phyloP scores from a whole-genome alignment of 352 stramenopile species.

The Phytophthora brassicae region DNA sequence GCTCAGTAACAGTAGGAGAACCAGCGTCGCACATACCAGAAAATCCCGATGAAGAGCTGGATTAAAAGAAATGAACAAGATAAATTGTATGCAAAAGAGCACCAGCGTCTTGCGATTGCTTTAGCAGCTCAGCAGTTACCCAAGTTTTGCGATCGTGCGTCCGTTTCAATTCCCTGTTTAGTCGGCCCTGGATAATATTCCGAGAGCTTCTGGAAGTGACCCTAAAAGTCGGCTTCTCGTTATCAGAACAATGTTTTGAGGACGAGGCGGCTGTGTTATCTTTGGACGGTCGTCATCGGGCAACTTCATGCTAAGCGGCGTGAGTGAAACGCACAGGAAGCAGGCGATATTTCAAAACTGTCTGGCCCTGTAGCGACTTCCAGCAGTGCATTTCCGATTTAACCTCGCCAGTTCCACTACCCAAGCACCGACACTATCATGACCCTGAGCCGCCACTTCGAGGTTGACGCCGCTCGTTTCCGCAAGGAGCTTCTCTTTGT shows the following conservation, averaged over 20 bases:
- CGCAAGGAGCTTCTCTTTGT: constrained; percentile 36
- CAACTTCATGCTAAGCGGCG: background rate
- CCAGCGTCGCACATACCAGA: constrained; percentile 5
- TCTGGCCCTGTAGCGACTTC: background rate
- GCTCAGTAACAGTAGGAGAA: constrained; percentile 6
- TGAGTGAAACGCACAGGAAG: constrained; percentile 9
- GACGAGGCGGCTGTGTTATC: constrained; percentile 2
- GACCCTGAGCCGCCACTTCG: constrained; percentile 17
- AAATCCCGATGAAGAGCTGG: constrained; percentile 2
- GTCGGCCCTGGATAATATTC: background rate
- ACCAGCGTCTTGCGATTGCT: too few relatives aligned
- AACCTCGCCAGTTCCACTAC: constrained; percentile 8
- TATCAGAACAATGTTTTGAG: too few relatives aligned
- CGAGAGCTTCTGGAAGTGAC: too few relatives aligned
- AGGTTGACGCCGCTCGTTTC: constrained; percentile 27
- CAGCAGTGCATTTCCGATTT: constrained; percentile 18
- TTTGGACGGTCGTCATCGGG: constrained; percentile 24
- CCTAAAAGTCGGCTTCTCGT: too few relatives aligned
- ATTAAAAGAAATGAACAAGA: background rate
- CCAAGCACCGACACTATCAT: constrained; percentile 19
- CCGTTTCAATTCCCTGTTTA: constrained; percentile 9
- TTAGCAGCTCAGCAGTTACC: too few relatives aligned
- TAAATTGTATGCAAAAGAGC: too few relatives aligned
- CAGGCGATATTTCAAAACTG: constrained; percentile 25
- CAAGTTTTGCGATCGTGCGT: too few relatives aligned